These are phyloP conservation scores for Fagus crenata DNA, from an alignment of 306 rosid genomes.

Conservation along the genomic window DNA sequence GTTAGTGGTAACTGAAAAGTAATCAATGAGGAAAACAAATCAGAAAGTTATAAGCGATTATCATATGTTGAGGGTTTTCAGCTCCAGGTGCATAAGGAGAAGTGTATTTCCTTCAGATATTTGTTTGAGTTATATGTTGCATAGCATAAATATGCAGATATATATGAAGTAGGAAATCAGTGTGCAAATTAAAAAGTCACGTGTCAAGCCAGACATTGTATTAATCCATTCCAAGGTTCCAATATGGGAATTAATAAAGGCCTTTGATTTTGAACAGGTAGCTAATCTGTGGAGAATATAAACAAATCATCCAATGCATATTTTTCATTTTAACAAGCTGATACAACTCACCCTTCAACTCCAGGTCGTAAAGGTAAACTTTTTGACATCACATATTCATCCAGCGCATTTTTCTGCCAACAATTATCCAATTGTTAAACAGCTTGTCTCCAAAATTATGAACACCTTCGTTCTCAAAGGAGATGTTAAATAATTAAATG, in stretches of 20 bases:
- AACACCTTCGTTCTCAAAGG: constrained; percentile 22
- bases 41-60: too few relatives aligned
- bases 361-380: constrained; percentile 80
- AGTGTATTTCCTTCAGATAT: background rate
- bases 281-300: constrained; percentile 14
- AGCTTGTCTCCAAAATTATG: constrained; percentile 21
- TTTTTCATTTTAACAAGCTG: constrained; percentile 24
- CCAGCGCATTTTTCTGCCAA: constrained; percentile 70
- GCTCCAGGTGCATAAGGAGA: background rate
- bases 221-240: background rate
- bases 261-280: constrained; percentile 19
- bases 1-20: background rate
- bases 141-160: background rate
- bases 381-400: constrained; percentile 70
- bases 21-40: too few relatives aligned
- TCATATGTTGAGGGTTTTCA: background rate
- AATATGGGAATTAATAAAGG: background rate
- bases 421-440: constrained; percentile 28
- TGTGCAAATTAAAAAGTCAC: background rate
- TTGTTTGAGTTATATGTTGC: background rate
- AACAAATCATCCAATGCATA: constrained; percentile 14
- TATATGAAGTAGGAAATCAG: background rate
- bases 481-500: constrained; percentile 14
- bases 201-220: background rate
- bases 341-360: constrained; percentile 75